phyloP scores from a whole-genome alignment of 305 asterid genomes.

The Fraxinus platypoda region DNA sequence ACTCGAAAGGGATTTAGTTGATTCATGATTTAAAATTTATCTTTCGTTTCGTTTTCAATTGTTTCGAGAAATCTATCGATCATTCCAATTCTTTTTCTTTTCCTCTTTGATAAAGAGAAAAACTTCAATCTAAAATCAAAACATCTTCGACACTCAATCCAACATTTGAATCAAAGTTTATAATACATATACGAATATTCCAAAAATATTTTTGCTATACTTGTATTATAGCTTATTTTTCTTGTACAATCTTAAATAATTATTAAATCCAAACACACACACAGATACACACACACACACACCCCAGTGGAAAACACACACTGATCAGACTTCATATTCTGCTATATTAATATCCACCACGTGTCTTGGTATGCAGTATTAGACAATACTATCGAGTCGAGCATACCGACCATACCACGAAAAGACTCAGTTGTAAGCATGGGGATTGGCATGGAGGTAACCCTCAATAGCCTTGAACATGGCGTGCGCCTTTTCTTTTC shows the following conservation, averaged over 20 bases:
- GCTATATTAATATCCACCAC: neutral
- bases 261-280: neutral
- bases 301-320: neutral
- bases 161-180: neutral
- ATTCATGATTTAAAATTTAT: too few relatives aligned
- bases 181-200: neutral
- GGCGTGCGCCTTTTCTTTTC: constrained; percentile 41
- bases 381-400: neutral
- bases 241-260: neutral
- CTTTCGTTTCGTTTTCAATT: neutral
- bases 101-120: neutral
- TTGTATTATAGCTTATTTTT: neutral
- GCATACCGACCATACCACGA: neutral
- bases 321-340: neutral
- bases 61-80: neutral
- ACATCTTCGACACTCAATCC: neutral
- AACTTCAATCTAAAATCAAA: neutral
- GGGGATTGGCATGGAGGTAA: constrained; percentile 19
- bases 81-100: too few relatives aligned
- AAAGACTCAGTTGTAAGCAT: neutral
- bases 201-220: neutral
- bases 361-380: neutral
- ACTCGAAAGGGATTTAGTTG: neutral
- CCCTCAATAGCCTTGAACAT: constrained; percentile 40
- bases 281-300: neutral